Percentiles rank a stretch among this genome's conserved stretches.
These are phyloP conservation scores for Fusarium nanum DNA, from an alignment of 2,329 filamentous ascomycete species.

Conservation along the genomic window DNA sequence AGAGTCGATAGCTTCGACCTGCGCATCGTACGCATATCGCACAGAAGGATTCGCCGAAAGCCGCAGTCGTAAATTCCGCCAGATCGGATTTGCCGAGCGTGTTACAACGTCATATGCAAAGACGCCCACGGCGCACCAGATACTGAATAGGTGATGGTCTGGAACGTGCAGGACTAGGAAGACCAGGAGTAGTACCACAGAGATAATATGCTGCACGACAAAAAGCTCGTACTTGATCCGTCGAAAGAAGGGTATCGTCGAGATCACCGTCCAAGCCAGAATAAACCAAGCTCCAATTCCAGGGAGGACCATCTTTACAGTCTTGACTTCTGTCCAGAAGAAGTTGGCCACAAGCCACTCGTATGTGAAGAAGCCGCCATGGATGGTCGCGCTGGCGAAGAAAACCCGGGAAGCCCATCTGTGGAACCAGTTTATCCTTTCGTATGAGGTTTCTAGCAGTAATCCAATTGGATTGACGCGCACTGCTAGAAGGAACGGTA, in stretches of 20 bases:
- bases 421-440: conserved; percentile 45
- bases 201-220: conserved; percentile 45
- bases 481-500: conserved; percentile 42
- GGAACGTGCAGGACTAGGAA: conserved; percentile 45
- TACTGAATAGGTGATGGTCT: conserved; percentile 44
- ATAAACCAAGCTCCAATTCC: conserved; percentile 46
- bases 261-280: conserved; percentile 42
- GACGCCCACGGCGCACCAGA: conserved; percentile 45
- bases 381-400: conserved; percentile 42
- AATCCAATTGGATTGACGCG: conserved; percentile 43
- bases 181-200: conserved; percentile 37
- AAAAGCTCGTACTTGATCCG: conserved; percentile 47
- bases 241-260: conserved; percentile 41
- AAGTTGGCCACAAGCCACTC: conserved; percentile 44
- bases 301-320: conserved; percentile 44
- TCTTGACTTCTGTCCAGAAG: conserved; percentile 44
- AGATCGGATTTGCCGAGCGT: conserved; percentile 43
- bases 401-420: conserved; percentile 43
- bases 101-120: conserved; percentile 45
- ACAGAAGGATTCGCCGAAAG: conserved; percentile 23
- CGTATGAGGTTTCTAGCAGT: conserved; percentile 43
- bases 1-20: conserved; percentile 31
- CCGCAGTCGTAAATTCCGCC: conserved; percentile 40
- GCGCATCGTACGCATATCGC: conserved; percentile 39
- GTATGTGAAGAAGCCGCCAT: conserved; percentile 41